Evolutionary conservation across 2,329 filamentous ascomycete species (phyloP).

Genomic region (Botrytis fabae): DNA sequence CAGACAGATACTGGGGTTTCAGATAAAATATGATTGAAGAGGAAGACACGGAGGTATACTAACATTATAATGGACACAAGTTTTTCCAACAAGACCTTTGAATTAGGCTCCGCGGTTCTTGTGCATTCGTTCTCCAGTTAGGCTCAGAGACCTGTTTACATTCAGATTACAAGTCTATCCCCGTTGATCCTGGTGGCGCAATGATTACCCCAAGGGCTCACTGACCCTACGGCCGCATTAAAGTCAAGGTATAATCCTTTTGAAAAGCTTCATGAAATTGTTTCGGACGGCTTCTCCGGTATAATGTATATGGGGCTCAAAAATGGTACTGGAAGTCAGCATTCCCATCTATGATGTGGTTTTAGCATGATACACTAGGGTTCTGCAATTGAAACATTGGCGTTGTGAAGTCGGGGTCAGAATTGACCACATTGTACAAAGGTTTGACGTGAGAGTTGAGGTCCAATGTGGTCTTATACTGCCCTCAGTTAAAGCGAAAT

Average conservation of each 20-base stretch:
- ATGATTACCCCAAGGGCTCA: neutral
- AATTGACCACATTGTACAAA: neutral
- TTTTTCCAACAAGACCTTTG: neutral
- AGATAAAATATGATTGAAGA: neutral
- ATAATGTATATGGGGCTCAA: neutral
- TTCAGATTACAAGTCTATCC: neutral
- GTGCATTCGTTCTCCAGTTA: neutral
- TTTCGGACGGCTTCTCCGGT: neutral
- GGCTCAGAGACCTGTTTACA: too few relatives aligned
- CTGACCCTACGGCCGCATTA: neutral
- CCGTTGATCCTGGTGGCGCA: neutral
- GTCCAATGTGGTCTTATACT: neutral
- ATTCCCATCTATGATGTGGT: neutral
- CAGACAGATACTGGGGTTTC: neutral
- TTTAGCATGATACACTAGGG: neutral
- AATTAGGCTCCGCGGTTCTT: neutral
- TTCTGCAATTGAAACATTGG: neutral
- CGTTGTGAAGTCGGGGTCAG: neutral
- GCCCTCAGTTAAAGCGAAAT: neutral
- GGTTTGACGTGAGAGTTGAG: neutral
- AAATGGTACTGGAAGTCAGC: neutral
- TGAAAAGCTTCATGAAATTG: neutral
- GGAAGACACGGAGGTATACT: neutral
- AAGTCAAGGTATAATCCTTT: neutral
- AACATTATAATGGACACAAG: neutral